A percentile compares a stretch with the other conserved stretches of the same genome.
phyloP scores from a whole-genome alignment of 257 asterid genomes.

The Leptodermis oblonga region DNA sequence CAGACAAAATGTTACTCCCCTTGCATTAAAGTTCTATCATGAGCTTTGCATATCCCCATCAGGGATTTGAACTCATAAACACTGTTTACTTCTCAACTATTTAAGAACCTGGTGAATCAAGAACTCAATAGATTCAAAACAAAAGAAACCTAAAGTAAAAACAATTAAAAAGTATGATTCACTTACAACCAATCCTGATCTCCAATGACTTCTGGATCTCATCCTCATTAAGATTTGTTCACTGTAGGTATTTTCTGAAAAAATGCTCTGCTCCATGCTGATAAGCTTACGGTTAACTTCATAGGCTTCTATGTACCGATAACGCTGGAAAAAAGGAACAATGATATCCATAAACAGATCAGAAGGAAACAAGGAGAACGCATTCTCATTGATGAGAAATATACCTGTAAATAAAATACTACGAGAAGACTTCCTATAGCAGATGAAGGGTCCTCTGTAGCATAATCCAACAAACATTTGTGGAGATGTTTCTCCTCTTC shows the following conservation, averaged over 20 bases:
- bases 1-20: neutral
- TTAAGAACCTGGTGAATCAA: neutral
- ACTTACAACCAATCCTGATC: slow-evolving; percentile 86
- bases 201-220: slow-evolving; percentile 58
- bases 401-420: slow-evolving; percentile 92
- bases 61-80: neutral
- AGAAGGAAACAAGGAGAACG: slow-evolving; percentile 17
- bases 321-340: slow-evolving; percentile 51
- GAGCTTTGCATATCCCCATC: neutral
- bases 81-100: neutral
- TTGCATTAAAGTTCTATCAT: neutral
- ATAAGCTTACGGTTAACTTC: slow-evolving; percentile 69
- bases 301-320: slow-evolving; percentile 80
- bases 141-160: neutral
- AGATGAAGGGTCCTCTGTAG: slow-evolving; percentile 59
- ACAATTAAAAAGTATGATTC: slow-evolving; percentile 11
- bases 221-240: slow-evolving; percentile 50
- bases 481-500: slow-evolving; percentile 89
- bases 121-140: neutral
- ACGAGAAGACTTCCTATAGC: slow-evolving; percentile 85
- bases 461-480: slow-evolving; percentile 71
- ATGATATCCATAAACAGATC: slow-evolving; percentile 16
- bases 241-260: slow-evolving; percentile 34
- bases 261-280: slow-evolving; percentile 60
- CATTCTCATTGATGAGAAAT: neutral